These are phyloP conservation scores for Cutaneotrichosporon dermatis DNA, from an alignment of 1,284 basidiomycete genomes.

Conservation along the genomic window DNA sequence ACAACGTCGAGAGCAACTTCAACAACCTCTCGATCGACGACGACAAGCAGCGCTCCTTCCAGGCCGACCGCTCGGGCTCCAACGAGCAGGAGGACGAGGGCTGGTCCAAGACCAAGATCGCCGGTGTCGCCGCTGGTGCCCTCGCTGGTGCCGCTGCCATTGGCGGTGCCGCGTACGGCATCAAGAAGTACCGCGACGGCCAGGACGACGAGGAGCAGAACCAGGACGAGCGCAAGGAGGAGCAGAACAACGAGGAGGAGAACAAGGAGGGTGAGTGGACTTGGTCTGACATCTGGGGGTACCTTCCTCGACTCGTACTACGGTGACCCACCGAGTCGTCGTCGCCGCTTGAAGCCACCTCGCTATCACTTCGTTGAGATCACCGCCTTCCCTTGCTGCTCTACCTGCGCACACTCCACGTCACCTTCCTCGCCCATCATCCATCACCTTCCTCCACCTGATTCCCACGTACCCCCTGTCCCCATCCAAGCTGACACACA, in stretches of 20 bases:
- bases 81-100: slow-evolving; percentile 1
- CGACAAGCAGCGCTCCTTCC: neutral
- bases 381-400: no score
- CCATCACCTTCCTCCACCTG: no score
- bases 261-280: neutral
- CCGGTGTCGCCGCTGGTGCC: slow-evolving; percentile 3
- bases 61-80: neutral
- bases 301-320: no score
- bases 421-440: no score
- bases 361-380: no score
- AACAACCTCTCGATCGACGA: slow-evolving; percentile 1
- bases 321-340: no score
- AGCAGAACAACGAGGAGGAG: neutral
- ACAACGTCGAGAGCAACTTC: neutral
- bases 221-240: neutral
- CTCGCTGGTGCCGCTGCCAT: slow-evolving; percentile 1
- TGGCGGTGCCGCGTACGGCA: slow-evolving; percentile 6
- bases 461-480: neutral
- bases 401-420: no score
- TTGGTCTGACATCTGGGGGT: neutral
- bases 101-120: slow-evolving; percentile 13
- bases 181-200: slow-evolving; percentile 13
- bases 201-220: slow-evolving; percentile 2
- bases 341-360: no score
- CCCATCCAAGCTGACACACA: neutral